These are phyloP conservation scores for Austroboletus niveus DNA, from an alignment of 1,284 basidiomycete genomes.

Conservation along the genomic window DNA sequence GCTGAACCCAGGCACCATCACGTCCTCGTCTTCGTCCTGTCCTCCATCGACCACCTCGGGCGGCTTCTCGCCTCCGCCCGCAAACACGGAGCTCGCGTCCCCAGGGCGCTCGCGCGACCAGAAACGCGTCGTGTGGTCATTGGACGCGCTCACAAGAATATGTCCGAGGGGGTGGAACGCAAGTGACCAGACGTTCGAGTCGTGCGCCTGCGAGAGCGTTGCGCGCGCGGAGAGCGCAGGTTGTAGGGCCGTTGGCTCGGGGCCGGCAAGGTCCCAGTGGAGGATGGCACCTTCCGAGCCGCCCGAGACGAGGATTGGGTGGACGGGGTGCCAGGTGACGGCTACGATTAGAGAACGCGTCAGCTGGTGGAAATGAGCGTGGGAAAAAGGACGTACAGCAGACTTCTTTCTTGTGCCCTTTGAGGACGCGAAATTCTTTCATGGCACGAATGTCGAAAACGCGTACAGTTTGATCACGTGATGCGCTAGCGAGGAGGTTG, in stretches of 20 bases:
- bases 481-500: constrained; percentile 90
- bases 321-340: constrained; percentile 93
- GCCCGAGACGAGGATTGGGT: constrained; percentile 89
- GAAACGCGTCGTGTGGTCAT: constrained; percentile 97
- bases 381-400: constrained; percentile 70
- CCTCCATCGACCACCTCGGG: constrained; percentile 56
- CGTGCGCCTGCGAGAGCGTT: constrained; percentile 88
- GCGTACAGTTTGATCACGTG: constrained; percentile 90
- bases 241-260: constrained; percentile 41
- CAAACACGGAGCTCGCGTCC: constrained; percentile 66
- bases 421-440: constrained; percentile 89
- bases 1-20: constrained; percentile 64
- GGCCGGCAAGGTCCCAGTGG: constrained; percentile 83
- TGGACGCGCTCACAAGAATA: constrained; percentile 87
- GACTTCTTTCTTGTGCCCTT: constrained; percentile 96
- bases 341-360: constrained; percentile 42
- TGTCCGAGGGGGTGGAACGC: constrained; percentile 96
- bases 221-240: constrained; percentile 63
- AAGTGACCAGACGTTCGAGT: constrained; percentile 95
- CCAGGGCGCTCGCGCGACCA: constrained; percentile 90
- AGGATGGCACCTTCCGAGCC: constrained; percentile 92
- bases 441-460: constrained; percentile 99
- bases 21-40: constrained; percentile 74
- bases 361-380: background rate
- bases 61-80: constrained; percentile 75